Percentiles rank a stretch among this genome's conserved stretches.
phyloP scores from a whole-genome alignment of 129 eudicot genomes.

The Flaveria robusta region DNA sequence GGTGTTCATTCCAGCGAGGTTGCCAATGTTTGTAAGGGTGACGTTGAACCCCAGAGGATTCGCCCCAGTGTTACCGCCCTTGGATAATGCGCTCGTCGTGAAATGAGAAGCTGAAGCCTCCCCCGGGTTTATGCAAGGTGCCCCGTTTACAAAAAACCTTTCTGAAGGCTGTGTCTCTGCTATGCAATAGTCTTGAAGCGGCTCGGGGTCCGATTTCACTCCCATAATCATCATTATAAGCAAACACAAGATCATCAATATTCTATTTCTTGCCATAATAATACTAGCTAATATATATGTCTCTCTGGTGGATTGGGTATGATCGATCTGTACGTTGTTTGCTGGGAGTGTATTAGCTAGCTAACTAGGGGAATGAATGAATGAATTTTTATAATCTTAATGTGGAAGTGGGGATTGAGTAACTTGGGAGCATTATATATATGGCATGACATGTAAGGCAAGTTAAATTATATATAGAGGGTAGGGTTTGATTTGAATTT shows the following conservation, averaged over 20 bases:
- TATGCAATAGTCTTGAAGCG: constrained; percentile 84
- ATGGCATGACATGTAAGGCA: constrained; percentile 38
- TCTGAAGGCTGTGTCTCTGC: constrained; percentile 51
- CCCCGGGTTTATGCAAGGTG: constrained; percentile 69
- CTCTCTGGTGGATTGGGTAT: no score
- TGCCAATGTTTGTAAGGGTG: constrained; percentile 49
- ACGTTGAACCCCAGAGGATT: constrained; percentile 71
- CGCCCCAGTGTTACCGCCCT: constrained; percentile 50
- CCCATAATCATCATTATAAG: neutral
- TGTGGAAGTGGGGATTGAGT: constrained; percentile 42
- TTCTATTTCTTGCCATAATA: neutral
- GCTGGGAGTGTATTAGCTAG: neutral
- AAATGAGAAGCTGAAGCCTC: constrained; percentile 59
- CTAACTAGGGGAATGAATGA: neutral
- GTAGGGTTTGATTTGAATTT: constrained; percentile 23
- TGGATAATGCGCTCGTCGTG: constrained; percentile 65
- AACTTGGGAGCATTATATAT: constrained; percentile 41
- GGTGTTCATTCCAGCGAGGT: constrained; percentile 80
- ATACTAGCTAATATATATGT: neutral
- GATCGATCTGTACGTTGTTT: neutral
- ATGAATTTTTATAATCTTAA: constrained; percentile 25
- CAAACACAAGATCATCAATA: neutral
- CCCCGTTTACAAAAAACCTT: constrained; percentile 51
- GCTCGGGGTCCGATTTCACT: constrained; percentile 60
- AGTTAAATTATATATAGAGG: constrained; percentile 22